Evolutionary conservation across 2,329 filamentous ascomycete genomes (phyloP).

Genomic region (Verticillium klebahnii): DNA sequence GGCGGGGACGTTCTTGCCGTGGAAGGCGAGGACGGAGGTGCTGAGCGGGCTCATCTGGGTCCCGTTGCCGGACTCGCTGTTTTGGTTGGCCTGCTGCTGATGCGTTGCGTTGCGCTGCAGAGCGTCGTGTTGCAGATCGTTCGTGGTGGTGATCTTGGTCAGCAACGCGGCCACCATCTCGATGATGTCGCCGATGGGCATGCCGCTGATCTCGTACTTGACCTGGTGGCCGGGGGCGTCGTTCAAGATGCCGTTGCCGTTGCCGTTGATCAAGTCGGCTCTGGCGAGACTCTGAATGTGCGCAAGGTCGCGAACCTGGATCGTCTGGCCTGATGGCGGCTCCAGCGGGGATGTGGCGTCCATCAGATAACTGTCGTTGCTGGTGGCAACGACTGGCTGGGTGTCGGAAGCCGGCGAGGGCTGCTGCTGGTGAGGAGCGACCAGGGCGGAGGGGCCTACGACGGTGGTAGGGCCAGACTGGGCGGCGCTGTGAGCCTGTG

Average conservation of each 20-base stretch:
- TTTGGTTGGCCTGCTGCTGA: constrained; percentile 48
- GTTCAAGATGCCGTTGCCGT: constrained; percentile 42
- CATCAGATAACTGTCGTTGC: constrained; percentile 18
- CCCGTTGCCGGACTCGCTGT: constrained; percentile 42
- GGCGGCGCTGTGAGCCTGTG: constrained; percentile 20
- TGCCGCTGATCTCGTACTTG: constrained; percentile 91
- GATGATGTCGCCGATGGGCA: constrained; percentile 96
- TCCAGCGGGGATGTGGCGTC: constrained; percentile 18
- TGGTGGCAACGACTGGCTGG: constrained; percentile 16
- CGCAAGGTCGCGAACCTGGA: constrained; percentile 81
- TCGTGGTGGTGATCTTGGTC: constrained; percentile 96
- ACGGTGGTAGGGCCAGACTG: constrained; percentile 7
- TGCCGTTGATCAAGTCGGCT: constrained; percentile 63
- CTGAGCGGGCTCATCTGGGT: constrained; percentile 56
- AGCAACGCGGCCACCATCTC: constrained; percentile 97
- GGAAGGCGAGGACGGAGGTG: constrained; percentile 81
- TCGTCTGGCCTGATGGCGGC: constrained; percentile 39
- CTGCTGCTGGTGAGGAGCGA: constrained; percentile 17
- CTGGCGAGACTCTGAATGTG: constrained; percentile 87
- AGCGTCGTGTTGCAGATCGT: constrained; percentile 90
- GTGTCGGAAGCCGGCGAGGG: constrained; percentile 31
- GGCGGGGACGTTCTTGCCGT: constrained; percentile 95
- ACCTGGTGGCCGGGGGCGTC: constrained; percentile 49
- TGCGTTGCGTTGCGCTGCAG: constrained; percentile 68
- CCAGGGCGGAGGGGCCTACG: constrained; percentile 14